Evolutionary conservation across 2,329 filamentous ascomycete genomes (phyloP), one percentile per base, ranked within the genome.

Genomic region (Penicillium sp.): DNA sequence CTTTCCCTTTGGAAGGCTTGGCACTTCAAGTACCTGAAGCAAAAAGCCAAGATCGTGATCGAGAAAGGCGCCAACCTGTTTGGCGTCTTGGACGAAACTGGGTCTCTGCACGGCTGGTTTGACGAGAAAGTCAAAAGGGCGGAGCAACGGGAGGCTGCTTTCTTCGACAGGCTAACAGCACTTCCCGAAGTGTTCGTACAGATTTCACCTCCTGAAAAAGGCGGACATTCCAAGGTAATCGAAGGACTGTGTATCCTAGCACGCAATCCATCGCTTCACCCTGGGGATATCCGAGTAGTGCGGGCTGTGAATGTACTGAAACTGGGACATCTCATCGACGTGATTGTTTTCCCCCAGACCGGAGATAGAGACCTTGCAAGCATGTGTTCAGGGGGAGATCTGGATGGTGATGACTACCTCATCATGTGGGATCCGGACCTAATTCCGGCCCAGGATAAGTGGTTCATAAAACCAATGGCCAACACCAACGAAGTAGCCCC

Each of bases 321-420:
- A n/a, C 76, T 99, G 3, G 82, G 79, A 41, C 89, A 96, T 63
- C 78, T 96, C 4, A 86, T 82, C 50, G 86, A 97, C 65, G 89
- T 95, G 0, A 86, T 97, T 1, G 91, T 97, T 0, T 87, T 99
- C 44, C 90, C 94, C 0, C 84, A 89, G 31, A 86, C 77, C 0
- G 92, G 92, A 0, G 90, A 96, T 64, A 80, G 88, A 14, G 90
- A 95, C 56, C 75, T 99, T 20, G 85, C 92, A 0, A 91, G 88
- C 63, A 97, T 97, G 92, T 91, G 94, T 57, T 96, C 94, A 4
- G 94, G 94, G 2, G 94, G 94, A 0, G 94, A 99, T 65, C 80
- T 99, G 0, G 94, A 99, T 65, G 94, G 94, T 0, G 94, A 99
- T 63, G 94, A 99, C 66, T 99, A 91, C 67, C 86, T 97, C 49